Conservation (phyloP, 208 protist species). For the Endotrypanum monterogeii region DNA sequence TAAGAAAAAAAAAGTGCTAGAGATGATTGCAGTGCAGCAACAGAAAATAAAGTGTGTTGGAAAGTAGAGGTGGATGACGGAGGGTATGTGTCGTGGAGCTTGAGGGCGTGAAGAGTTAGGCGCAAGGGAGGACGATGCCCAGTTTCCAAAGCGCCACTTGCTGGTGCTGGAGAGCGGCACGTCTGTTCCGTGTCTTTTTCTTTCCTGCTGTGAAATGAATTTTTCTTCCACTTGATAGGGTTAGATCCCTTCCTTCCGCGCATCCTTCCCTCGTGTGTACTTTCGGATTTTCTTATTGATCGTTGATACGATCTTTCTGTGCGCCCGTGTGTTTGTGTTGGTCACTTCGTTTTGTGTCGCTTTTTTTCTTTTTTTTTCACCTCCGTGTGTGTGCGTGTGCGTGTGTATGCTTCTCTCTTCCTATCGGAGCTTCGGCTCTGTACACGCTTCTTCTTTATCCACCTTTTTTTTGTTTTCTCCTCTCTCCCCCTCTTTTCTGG, state of each 20-base stretch:
- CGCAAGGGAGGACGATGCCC: not conserved
- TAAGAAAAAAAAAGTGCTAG: not conserved
- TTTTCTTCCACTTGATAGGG: not conserved
- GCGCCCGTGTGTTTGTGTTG: not conserved
- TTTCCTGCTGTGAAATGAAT: not conserved
- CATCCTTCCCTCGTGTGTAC: not conserved
- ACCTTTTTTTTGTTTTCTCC: too few species aligned
- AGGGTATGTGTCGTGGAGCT: not conserved
- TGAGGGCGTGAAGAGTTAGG: not conserved
- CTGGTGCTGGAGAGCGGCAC: not conserved
- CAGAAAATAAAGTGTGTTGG: not conserved
- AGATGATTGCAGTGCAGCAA: not conserved
- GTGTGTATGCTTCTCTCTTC: too few species aligned
- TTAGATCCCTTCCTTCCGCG: not conserved
- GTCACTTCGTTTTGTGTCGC: not conserved
- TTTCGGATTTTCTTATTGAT: not conserved
- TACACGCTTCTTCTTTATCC: conserved; percentile 5
- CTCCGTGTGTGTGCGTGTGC: not conserved
- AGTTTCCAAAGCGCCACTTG: not conserved
- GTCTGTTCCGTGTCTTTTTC: conserved; percentile 11
- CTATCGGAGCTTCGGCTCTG: too few species aligned
- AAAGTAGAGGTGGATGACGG: not conserved
- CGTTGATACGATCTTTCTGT: not conserved
- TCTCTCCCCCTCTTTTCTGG: too few species aligned
- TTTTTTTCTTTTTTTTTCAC: not conserved